phyloP scores from a whole-genome alignment of 495 filamentous ascomycete species.

The Podospora pseudocomata region DNA sequence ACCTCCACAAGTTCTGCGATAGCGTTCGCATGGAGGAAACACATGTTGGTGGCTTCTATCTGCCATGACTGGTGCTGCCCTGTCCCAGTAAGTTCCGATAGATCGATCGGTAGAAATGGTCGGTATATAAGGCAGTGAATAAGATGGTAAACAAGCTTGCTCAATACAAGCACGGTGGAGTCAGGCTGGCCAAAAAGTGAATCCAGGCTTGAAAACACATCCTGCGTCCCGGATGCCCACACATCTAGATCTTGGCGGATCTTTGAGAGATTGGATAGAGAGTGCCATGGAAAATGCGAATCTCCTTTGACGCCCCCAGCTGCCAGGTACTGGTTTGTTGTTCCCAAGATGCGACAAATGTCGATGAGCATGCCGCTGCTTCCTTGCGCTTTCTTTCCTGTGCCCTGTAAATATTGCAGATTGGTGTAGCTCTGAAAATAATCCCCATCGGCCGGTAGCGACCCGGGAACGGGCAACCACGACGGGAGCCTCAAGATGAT shows the following conservation, averaged over 20 bases:
- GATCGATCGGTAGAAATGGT: constrained; percentile 78
- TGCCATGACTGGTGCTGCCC: constrained; percentile 89
- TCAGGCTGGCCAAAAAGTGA: constrained; percentile 72
- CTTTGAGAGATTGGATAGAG: constrained; percentile 76
- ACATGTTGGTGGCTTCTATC: constrained; percentile 80
- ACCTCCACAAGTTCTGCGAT: constrained; percentile 80
- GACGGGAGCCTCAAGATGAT: constrained; percentile 69
- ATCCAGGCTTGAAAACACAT: constrained; percentile 71
- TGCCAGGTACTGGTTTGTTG: constrained; percentile 79
- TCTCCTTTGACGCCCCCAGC: constrained; percentile 84
- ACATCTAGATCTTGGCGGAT: constrained; percentile 80
- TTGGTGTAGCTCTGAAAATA: constrained; percentile 72
- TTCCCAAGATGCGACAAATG: constrained; percentile 73
- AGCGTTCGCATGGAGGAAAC: constrained; percentile 82
- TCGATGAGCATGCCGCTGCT: constrained; percentile 73
- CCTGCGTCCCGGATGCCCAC: constrained; percentile 77
- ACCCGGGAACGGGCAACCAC: constrained; percentile 54
- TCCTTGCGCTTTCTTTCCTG: constrained; percentile 63
- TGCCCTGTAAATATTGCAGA: constrained; percentile 62
- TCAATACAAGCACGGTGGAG: constrained; percentile 71
- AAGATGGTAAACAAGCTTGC: constrained; percentile 80
- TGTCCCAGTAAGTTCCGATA: constrained; percentile 69
- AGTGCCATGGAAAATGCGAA: constrained; percentile 85
- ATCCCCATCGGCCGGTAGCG: constrained; percentile 63
- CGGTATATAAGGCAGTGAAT: constrained; percentile 82